These are phyloP conservation scores for Wickerhamomyces hampshirensis DNA, from an alignment of 805 yeast species.

Conservation along the genomic window DNA sequence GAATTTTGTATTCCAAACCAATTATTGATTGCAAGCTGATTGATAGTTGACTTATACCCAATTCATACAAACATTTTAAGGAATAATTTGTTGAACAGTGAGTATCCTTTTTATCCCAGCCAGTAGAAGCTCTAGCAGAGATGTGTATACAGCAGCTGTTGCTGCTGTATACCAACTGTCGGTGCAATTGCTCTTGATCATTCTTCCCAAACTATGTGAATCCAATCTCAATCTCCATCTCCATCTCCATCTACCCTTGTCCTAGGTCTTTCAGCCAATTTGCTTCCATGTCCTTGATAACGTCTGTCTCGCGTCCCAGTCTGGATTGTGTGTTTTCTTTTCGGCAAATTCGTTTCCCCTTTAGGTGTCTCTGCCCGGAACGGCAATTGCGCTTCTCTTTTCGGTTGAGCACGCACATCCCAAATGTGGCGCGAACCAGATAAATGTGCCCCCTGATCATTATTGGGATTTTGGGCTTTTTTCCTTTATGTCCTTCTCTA, in stretches of 20 bases:
- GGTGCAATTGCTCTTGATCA: no score
- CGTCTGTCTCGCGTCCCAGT: no score
- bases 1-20: constrained; percentile 5
- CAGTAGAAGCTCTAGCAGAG: no score
- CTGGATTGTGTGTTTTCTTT: no score
- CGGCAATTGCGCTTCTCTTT: not conserved
- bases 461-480: not conserved
- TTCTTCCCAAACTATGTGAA: no score
- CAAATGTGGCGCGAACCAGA: constrained; percentile 1
- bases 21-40: constrained; percentile 3
- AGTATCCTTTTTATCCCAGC: constrained; percentile 1
- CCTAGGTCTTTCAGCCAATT: no score
- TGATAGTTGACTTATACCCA: constrained; percentile 1
- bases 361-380: constrained; percentile 4
- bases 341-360: constrained; percentile 4
- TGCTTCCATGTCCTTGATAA: no score
- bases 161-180: no score
- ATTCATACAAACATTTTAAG: constrained; percentile 4
- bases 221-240: no score
- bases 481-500: no score
- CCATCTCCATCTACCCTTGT: no score
- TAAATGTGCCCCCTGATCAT: not conserved
- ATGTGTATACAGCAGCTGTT: no score
- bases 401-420: not conserved
- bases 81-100: constrained; percentile 12